A percentile compares a stretch with the other conserved stretches of the same genome.
phyloP scores from a whole-genome alignment of 352 stramenopile genomes.

The Pythium dissimile region DNA sequence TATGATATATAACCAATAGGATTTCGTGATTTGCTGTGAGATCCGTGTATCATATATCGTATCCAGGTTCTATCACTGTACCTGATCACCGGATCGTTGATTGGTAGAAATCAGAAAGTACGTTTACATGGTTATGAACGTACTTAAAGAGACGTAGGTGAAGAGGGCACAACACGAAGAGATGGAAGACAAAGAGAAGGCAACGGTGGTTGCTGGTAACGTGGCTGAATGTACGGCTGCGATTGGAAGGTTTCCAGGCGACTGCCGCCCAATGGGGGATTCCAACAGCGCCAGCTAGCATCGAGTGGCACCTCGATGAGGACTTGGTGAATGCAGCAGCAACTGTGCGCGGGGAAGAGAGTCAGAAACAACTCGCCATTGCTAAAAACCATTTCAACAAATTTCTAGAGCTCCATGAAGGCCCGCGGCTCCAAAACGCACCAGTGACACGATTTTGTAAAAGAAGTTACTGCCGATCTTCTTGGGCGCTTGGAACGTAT shows the following conservation, averaged over 20 bases:
- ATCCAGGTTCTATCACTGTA: no score
- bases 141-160: not conserved
- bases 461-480: not conserved
- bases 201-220: conserved; percentile 17
- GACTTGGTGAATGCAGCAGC: no score
- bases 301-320: no score
- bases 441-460: not conserved
- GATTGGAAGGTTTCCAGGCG: conserved; percentile 21
- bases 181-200: no score
- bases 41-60: no score
- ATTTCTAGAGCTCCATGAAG: not conserved
- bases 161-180: no score
- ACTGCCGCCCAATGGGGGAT: conserved; percentile 13
- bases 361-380: not conserved
- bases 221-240: conserved; percentile 22
- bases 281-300: conserved; percentile 9
- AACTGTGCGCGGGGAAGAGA: not conserved
- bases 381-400: not conserved
- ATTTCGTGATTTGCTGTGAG: no score
- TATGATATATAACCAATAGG: no score
- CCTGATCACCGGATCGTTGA: no score
- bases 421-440: not conserved
- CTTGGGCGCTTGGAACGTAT: not conserved
- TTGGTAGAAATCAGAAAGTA: no score
- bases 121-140: no score